Base-by-base conservation (phyloP, 352 stramenopile species). In the Pythium insidiosum region DNA sequence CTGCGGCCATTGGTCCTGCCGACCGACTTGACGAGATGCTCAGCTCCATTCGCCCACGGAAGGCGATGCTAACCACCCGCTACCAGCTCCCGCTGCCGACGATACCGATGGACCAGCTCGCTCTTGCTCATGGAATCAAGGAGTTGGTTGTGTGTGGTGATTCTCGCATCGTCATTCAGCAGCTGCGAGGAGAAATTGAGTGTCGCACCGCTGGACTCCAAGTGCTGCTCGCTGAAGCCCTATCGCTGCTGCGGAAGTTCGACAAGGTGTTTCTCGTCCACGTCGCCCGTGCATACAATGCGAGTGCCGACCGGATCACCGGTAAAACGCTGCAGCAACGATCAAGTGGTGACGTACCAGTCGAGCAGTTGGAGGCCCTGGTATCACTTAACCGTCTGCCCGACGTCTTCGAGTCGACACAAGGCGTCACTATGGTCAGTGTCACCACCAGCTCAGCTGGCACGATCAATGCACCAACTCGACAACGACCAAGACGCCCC, bases 161-260 rank as follows among this genome's bases (percentile, higher is more conserved):
- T 38, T 63, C 55, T 1, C 16, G 43, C 2, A 24, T 58, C 2
- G 43, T 57, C 0, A 44, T 63, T 5, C 47, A 54, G 18, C 55
- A 58, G 11, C 33, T 53, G 1, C 43, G 47, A 1, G 48, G 55
- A 11, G 55, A 63, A 5, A 63, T 63, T 5, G 55, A 63, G 6
- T 63, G 48, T 30, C 25, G 21, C 1, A 25, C 48, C 4, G 43
- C 55, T 5, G 43, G 26, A 1, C 38, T 63, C 0, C 34, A 41
- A 9, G 29, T 58, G 2, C 40, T 63, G 0, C 34, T 26, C 3
- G 36, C 34, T 0, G 37, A 57, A 25, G 48, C 44, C 6, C 24
- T 52, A 5, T 13, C 20, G 7, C 6, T 29, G 4, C 21, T 63
- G 1, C 6, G 23, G 0, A 26, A 44, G 39, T 49, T 58, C 34